Percentiles rank a stretch among this genome's conserved stretches.
Conservation (phyloP, 148 eudicot genomes). For the Chenopodium berlandieri region DNA sequence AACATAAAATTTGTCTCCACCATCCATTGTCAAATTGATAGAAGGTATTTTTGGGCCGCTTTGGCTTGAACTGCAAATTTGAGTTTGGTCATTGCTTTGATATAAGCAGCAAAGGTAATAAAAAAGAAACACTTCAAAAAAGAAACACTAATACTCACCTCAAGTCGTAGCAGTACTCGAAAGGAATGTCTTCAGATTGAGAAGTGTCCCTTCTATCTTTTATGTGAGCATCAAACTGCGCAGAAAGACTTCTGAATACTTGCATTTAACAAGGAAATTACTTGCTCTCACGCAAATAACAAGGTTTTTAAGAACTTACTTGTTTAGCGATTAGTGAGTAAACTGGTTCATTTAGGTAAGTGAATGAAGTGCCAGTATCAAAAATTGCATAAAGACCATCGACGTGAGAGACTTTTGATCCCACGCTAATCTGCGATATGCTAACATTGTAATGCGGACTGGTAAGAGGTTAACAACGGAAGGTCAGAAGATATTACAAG, state of each 20-base stretch:
- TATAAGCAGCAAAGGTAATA: background rate
- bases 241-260: background rate
- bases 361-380: constrained; percentile 89
- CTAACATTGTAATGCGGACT: constrained; percentile 76
- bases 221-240: constrained; percentile 47
- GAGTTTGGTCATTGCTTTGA: constrained; percentile 8
- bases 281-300: background rate
- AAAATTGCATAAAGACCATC: constrained; percentile 57
- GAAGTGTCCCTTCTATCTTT: constrained; percentile 48
- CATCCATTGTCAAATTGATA: constrained; percentile 62
- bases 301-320: constrained; percentile 40
- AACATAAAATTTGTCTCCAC: constrained; percentile 52
- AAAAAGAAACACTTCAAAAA: background rate
- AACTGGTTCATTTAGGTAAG: constrained; percentile 69
- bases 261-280: background rate
- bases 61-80: constrained; percentile 28
- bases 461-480: constrained; percentile 21
- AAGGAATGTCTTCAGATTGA: constrained; percentile 50
- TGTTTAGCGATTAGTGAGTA: constrained; percentile 49
- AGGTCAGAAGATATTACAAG: constrained; percentile 16
- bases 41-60: constrained; percentile 16
- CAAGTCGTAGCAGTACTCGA: constrained; percentile 70
- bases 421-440: constrained; percentile 58
- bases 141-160: constrained; percentile 37
- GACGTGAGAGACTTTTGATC: constrained; percentile 38